phyloP scores from a whole-genome alignment of 192 early-diverging fungal species.

The Thoreauomyces humboldtii region DNA sequence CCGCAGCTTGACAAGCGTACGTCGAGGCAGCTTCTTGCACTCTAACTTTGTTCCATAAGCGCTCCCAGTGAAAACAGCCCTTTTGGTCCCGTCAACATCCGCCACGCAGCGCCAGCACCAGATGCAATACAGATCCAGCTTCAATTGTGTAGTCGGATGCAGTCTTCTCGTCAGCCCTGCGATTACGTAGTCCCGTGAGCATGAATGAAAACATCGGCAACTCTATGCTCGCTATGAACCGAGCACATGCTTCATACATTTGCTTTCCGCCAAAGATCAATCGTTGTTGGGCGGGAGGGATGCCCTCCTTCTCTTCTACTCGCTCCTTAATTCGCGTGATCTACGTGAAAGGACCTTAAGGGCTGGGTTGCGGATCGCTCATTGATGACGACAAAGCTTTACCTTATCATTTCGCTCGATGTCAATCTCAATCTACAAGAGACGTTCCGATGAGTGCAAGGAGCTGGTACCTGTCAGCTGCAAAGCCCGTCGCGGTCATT shows the following conservation, averaged over 20 bases:
- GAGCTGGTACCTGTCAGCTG: background rate
- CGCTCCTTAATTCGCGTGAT: conserved; percentile 85
- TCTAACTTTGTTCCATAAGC: too few species aligned
- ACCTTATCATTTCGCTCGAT: conserved; percentile 77
- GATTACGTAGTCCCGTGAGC: background rate
- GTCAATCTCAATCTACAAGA: conserved; percentile 80
- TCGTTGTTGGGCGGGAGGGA: conserved; percentile 93
- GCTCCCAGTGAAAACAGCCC: too few species aligned
- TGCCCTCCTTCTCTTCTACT: conserved; percentile 96
- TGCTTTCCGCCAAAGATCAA: conserved; percentile 94
- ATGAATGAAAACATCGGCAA: background rate
- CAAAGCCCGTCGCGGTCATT: conserved; percentile 9
- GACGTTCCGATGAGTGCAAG: background rate
- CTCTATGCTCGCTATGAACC: background rate
- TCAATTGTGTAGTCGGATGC: conserved; percentile 68
- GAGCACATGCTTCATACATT: conserved; percentile 65
- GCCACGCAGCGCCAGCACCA: conserved; percentile 94
- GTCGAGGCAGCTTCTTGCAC: too few species aligned
- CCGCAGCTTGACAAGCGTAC: too few species aligned
- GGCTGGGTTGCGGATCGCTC: background rate
- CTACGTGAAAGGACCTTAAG: conserved; percentile 25
- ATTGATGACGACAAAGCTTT: background rate
- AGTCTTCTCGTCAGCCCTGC: conserved; percentile 76
- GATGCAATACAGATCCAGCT: conserved; percentile 81
- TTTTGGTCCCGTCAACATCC: too few species aligned